Conservation (phyloP, 768 basidiomycete species). For the Tylopilus subfusipes region DNA sequence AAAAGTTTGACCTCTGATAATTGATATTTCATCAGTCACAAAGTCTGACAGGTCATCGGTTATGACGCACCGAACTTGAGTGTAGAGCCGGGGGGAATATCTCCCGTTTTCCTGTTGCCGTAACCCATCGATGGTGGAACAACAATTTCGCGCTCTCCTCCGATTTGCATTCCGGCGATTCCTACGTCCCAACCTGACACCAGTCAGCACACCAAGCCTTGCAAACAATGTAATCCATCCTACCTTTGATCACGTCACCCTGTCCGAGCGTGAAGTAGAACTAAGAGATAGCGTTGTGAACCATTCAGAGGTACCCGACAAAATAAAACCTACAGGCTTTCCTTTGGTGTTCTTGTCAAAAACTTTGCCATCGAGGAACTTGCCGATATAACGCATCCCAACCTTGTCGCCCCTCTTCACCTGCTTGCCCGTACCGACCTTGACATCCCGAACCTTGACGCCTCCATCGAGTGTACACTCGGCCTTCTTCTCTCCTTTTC, state of each 20-base stretch:
- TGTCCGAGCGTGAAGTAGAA: constrained; percentile 78
- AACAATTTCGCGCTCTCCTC: constrained; percentile 79
- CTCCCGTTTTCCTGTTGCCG: constrained; percentile 56
- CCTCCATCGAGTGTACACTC: constrained; percentile 57
- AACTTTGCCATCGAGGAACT: constrained; percentile 67
- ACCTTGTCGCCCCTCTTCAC: constrained; percentile 85
- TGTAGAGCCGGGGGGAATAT: constrained; percentile 78
- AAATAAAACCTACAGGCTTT: constrained; percentile 60
- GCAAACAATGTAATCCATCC: constrained; percentile 8
- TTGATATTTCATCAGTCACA: constrained; percentile 11
- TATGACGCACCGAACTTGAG: constrained; percentile 68
- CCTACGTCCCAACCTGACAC: constrained; percentile 84
- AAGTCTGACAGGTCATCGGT: neutral
- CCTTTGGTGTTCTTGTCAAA: constrained; percentile 85
- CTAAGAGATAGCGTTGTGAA: constrained; percentile 31
- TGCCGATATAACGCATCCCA: constrained; percentile 91
- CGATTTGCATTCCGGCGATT: constrained; percentile 86
- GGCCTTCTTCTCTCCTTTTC: constrained; percentile 23
- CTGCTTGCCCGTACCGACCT: constrained; percentile 75
- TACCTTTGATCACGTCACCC: constrained; percentile 91
- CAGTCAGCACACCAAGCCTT: constrained; percentile 1
- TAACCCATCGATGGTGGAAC: constrained; percentile 71
- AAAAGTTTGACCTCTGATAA: constrained; percentile 67
- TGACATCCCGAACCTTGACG: constrained; percentile 72
- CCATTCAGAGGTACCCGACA: constrained; percentile 7